These are phyloP conservation scores for Saturnispora diversa DNA, from an alignment of 805 yeast genomes.

Conservation along the genomic window DNA sequence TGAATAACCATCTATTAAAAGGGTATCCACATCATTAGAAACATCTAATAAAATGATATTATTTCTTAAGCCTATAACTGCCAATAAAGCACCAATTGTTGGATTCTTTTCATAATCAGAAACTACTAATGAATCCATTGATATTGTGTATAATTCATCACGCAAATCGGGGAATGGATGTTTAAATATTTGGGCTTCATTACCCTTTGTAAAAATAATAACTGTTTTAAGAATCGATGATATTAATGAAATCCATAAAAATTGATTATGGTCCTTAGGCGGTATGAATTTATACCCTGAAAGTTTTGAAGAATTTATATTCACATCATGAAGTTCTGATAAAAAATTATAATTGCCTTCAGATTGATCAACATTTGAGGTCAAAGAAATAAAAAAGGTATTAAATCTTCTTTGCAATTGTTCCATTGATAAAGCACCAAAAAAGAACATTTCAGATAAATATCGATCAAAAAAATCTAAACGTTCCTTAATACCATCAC, in stretches of 20 bases:
- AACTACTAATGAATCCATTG: neutral
- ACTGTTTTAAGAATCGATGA: constrained; percentile 14
- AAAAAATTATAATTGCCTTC: constrained; percentile 5
- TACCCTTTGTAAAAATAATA: constrained; percentile 9
- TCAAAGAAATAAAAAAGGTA: constrained; percentile 9
- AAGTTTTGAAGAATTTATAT: neutral
- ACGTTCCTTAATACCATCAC: constrained; percentile 18
- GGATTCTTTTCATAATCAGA: constrained; percentile 1
- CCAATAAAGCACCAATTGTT: constrained; percentile 1
- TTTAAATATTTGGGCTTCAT: neutral
- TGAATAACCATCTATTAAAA: neutral
- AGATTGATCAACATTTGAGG: neutral
- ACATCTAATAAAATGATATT: neutral
- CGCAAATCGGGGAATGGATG: constrained; percentile 2
- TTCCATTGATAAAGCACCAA: constrained; percentile 14
- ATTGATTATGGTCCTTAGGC: constrained; percentile 14
- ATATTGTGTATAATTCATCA: neutral
- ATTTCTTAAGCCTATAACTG: constrained; percentile 3
- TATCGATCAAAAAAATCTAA: constrained; percentile 15
- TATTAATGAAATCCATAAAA: constrained; percentile 18
- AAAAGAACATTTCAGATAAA: constrained; percentile 16
- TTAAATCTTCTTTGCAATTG: constrained; percentile 12
- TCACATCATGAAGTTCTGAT: neutral
- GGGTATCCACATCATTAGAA: neutral
- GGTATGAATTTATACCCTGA: constrained; percentile 6